Percentiles rank a stretch among this genome's conserved stretches.
phyloP scores from a whole-genome alignment of 169 alveolate genomes.

The Plasmodium reichenowi region DNA sequence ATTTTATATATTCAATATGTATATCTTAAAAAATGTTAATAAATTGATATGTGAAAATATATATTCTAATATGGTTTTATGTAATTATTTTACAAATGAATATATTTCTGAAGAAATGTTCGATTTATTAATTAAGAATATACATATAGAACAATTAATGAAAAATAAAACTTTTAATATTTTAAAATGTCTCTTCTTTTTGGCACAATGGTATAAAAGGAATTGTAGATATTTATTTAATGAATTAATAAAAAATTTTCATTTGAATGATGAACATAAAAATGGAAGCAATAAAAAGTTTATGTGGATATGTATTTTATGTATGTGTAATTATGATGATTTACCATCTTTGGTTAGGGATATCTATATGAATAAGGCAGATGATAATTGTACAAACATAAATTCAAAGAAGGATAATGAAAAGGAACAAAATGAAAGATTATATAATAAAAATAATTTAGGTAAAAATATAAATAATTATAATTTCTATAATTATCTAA shows the following conservation, averaged over 20 bases:
- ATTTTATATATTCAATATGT: conserved; percentile 49
- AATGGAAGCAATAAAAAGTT: neutral
- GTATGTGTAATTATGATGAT: conserved; percentile 60
- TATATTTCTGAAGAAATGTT: conserved; percentile 72
- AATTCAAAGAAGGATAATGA: neutral
- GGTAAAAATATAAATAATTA: conserved; percentile 38
- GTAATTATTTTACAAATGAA: conserved; percentile 49
- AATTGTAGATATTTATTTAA: conserved; percentile 30
- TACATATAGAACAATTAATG: conserved; percentile 23
- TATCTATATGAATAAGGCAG: conserved; percentile 5
- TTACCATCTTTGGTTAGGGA: conserved; percentile 2
- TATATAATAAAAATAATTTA: neutral
- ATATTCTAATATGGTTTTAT: conserved; percentile 43
- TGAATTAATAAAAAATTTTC: conserved; percentile 14
- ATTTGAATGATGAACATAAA: neutral
- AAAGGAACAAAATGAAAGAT: neutral
- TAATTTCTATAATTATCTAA: conserved; percentile 64
- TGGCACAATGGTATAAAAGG: conserved; percentile 37
- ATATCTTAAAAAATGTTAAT: conserved; percentile 56
- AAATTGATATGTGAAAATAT: conserved; percentile 44
- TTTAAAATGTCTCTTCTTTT: conserved; percentile 32
- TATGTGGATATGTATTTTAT: conserved; percentile 64
- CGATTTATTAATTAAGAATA: conserved; percentile 41
- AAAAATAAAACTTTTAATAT: conserved; percentile 33
- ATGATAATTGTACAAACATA: neutral